A percentile compares a stretch with the other conserved stretches of the same genome.
phyloP scores from a whole-genome alignment of 2,329 filamentous ascomycete genomes.

The Chrysosporium keratinophilum region DNA sequence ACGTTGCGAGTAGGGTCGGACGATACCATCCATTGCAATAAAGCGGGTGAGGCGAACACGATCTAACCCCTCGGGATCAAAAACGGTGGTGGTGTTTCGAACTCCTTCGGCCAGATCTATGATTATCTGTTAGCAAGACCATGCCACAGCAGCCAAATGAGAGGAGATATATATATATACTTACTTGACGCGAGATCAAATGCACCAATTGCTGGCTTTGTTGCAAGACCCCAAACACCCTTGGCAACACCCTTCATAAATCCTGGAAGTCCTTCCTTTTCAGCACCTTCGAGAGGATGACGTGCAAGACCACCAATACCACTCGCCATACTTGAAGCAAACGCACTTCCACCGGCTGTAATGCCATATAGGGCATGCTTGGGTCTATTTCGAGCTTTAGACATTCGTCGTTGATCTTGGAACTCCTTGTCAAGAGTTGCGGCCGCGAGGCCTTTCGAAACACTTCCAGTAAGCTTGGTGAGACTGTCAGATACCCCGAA shows the following conservation, averaged over 20 bases:
- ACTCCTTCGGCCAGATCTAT: slow-evolving; percentile 83
- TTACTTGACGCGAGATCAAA: slow-evolving; percentile 84
- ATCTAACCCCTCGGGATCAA: slow-evolving; percentile 88
- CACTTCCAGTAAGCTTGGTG: slow-evolving; percentile 92
- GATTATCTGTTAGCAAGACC: slow-evolving; percentile 13
- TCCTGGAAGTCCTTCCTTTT: slow-evolving; percentile 84
- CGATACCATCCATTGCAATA: slow-evolving; percentile 83
- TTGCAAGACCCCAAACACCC: slow-evolving; percentile 84
- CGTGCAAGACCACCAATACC: slow-evolving; percentile 87
- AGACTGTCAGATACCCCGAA: slow-evolving; percentile 96
- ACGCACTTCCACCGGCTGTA: slow-evolving; percentile 86
- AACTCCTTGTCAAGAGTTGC: slow-evolving; percentile 98
- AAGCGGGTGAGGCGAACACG: slow-evolving; percentile 88
- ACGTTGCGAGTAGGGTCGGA: slow-evolving; percentile 85
- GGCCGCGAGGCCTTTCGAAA: slow-evolving; percentile 90
- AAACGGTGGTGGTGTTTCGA: slow-evolving; percentile 96
- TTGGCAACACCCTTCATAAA: slow-evolving; percentile 98
- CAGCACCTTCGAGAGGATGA: slow-evolving; percentile 88
- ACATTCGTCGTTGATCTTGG: slow-evolving; percentile 90
- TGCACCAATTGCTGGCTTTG: slow-evolving; percentile 91
- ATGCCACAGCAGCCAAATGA: neutral
- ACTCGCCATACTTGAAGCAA: slow-evolving; percentile 83
- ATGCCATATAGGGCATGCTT: slow-evolving; percentile 97
- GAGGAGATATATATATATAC: slow-evolving; percentile 8
- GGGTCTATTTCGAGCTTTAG: slow-evolving; percentile 79